phyloP scores from a whole-genome alignment of 257 asterid genomes.

The Jacaranda copaia region DNA sequence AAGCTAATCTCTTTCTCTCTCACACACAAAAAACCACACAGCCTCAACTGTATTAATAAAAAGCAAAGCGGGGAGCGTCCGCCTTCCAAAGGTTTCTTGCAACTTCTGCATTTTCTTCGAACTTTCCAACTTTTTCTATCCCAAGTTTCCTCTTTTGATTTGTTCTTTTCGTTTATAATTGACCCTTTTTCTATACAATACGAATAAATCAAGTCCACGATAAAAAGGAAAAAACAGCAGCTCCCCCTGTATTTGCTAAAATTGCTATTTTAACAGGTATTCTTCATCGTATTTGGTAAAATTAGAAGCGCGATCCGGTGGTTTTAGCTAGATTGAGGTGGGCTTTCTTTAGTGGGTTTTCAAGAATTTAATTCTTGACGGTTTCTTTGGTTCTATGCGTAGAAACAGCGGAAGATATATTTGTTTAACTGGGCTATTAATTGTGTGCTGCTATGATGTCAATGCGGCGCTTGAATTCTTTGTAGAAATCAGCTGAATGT shows the following conservation, averaged over 20 bases:
- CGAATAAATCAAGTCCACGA: conserved; percentile 3
- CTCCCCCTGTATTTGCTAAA: conserved; percentile 20
- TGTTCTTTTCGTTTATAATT: neutral
- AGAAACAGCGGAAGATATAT: neutral
- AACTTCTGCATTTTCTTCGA: conserved; percentile 23
- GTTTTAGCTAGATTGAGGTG: conserved; percentile 17
- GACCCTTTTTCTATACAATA: neutral
- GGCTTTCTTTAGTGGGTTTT: neutral
- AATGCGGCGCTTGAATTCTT: conserved; percentile 22
- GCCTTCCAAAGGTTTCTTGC: conserved; percentile 30
- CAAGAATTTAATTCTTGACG: neutral
- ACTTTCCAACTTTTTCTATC: conserved; percentile 9
- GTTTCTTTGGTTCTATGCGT: conserved; percentile 22
- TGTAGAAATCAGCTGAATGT: conserved; percentile 20
- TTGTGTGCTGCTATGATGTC: neutral
- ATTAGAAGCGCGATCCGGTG: conserved; percentile 11
- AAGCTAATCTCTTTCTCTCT: neutral
- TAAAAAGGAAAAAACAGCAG: neutral
- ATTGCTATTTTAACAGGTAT: conserved; percentile 6
- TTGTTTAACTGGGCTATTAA: neutral
- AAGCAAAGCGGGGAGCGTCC: conserved; percentile 15
- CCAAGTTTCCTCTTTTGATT: conserved; percentile 21
- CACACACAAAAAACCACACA: conserved; percentile 1
- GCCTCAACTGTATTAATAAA: neutral
- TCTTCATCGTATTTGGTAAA: neutral